Base-by-base conservation (phyloP, 805 yeast species). In the Saccharomycopsis olivae region DNA sequence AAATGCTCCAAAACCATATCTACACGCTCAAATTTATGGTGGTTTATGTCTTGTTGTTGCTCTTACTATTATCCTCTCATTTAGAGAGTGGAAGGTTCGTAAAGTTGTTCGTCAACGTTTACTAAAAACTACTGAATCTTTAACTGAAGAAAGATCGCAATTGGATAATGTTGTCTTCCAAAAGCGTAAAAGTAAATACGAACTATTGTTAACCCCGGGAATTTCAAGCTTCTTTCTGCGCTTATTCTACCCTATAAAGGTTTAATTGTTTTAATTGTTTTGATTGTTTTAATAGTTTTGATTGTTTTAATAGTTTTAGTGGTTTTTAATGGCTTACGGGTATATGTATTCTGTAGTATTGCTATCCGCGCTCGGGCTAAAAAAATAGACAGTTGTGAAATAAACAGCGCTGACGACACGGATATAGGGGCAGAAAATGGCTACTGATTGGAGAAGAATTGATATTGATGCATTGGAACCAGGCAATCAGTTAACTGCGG, bases 391-490 rank as follows among this genome's bases (percentile, higher is more conserved):
- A n/a, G n/a, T n/a, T n/a, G n/a, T n/a, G n/a, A n/a, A n/a, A n/a
- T n/a, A n/a, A n/a, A n/a, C n/a, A n/a, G n/a, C n/a, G n/a, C n/a
- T n/a, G n/a, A n/a, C n/a, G n/a, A n/a, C n/a, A n/a, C n/a, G n/a
- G n/a, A n/a, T n/a, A n/a, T n/a, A n/a, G n/a, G n/a, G n/a, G n/a
- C n/a, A n/a, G n/a, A 35, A 23, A 16, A 40, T 43, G 44, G 28
- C 29, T 20, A 34, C 46, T 13, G 87, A 80, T 55, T 83, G 94
- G 94, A 81, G 98, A 72, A 77, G 92, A 70, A 85, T 89, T 51
- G 95, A 92, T 58, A 78, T 92, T 39, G 97, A 92, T 60, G 83
- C 86, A 14, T 77, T 76, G 49, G 96, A 88, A 55, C 83, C 94
- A 3, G 95, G 88, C 35, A 72, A 71, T 51, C 76, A 74, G 52